A percentile compares a stretch with the other conserved stretches of the same genome.
Conservation (phyloP, 441 rosid genomes). For the Gossypium schwendimanii region DNA sequence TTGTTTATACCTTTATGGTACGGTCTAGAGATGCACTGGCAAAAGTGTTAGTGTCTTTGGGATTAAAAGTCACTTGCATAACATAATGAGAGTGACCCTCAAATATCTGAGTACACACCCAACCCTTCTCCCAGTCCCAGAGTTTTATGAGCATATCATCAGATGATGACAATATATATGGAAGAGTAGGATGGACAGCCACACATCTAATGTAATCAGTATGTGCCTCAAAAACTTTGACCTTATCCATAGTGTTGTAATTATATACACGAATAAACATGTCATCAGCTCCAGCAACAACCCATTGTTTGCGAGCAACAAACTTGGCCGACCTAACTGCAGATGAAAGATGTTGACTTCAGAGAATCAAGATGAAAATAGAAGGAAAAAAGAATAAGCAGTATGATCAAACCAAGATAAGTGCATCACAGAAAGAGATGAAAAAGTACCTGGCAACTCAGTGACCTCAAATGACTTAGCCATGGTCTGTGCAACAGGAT, state of each 20-base stretch:
- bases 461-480: constrained; percentile 59
- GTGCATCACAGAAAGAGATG: neutral
- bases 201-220: constrained; percentile 73
- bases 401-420: neutral
- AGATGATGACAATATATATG: constrained; percentile 71
- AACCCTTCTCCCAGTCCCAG: constrained; percentile 96
- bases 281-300: constrained; percentile 76
- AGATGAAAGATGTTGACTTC: constrained; percentile 18
- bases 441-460: constrained; percentile 48
- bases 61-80: constrained; percentile 73
- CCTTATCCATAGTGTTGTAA: constrained; percentile 67
- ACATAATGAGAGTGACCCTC: constrained; percentile 90
- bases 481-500: constrained; percentile 37
- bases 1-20: constrained; percentile 55
- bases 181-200: constrained; percentile 70
- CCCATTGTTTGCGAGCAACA: constrained; percentile 65
- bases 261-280: constrained; percentile 63
- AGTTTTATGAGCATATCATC: constrained; percentile 85
- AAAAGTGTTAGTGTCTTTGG: constrained; percentile 61
- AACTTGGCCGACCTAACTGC: constrained; percentile 75
- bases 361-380: constrained; percentile 17
- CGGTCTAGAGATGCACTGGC: constrained; percentile 92
- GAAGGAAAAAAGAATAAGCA: neutral
- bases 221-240: constrained; percentile 83
- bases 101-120: constrained; percentile 73